A percentile compares a stretch with the other conserved stretches of the same genome.
Evolutionary conservation across 495 filamentous ascomycete genomes (phyloP).

Genomic region (Hyaloscypha hepaticicola): DNA sequence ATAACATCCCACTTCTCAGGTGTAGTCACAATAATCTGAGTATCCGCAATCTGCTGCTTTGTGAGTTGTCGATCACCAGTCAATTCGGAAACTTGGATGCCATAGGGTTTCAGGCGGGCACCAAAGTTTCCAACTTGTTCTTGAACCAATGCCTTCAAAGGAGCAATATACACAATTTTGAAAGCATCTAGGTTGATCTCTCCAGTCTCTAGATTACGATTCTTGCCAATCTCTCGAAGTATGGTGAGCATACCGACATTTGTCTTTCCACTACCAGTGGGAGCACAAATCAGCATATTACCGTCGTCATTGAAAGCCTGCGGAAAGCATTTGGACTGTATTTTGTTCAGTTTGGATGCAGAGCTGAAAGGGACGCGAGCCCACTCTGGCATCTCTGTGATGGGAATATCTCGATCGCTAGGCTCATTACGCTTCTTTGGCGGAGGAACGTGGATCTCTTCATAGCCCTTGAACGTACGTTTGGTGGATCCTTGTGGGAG

Average conservation of each 20-base stretch:
- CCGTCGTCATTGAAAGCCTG: conserved; percentile 91
- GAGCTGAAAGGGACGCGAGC: conserved; percentile 80
- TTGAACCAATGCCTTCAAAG: conserved; percentile 91
- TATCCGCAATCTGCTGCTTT: conserved; percentile 97
- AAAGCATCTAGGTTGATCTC: conserved; percentile 94
- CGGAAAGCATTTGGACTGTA: conserved; percentile 91
- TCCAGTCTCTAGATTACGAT: conserved; percentile 80
- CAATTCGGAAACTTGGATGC: conserved; percentile 87
- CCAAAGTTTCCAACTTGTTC: conserved; percentile 98
- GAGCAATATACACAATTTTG: conserved; percentile 95
- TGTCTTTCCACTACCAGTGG: conserved; percentile 96
- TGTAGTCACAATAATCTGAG: conserved; percentile 97
- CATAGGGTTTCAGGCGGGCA: conserved; percentile 83
- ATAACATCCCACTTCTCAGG: conserved; percentile 99
- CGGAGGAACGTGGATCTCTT: conserved; percentile 94
- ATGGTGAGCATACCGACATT: conserved; percentile 99
- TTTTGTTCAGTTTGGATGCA: conserved; percentile 78
- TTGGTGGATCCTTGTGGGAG: conserved; percentile 96
- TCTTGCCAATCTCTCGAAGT: conserved; percentile 93
- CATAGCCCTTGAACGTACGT: conserved; percentile 93
- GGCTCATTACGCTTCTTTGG: conserved; percentile 81
- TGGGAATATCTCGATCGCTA: conserved; percentile 75
- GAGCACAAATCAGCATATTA: conserved; percentile 96
- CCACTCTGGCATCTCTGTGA: conserved; percentile 90
- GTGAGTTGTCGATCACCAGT: conserved; percentile 98